phyloP scores from a whole-genome alignment of 2,329 filamentous ascomycete genomes.

The Colletotrichum orbiculare region DNA sequence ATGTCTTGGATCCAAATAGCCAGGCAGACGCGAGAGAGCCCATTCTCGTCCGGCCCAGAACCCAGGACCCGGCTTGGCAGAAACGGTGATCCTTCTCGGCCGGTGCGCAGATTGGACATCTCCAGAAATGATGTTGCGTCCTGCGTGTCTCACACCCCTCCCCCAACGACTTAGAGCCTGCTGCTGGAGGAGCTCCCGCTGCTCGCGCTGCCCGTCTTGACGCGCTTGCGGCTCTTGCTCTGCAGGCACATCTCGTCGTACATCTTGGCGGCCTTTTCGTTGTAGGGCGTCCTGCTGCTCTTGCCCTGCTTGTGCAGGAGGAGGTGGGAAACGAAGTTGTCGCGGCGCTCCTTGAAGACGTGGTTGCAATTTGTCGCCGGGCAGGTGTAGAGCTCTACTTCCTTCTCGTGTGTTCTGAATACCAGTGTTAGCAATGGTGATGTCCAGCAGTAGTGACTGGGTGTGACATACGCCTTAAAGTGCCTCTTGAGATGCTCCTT shows the following conservation, averaged over 20 bases:
- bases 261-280: constrained; percentile 36
- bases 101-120: neutral
- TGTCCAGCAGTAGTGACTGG: neutral
- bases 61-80: no score
- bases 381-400: constrained; percentile 36
- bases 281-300: constrained; percentile 38
- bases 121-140: neutral
- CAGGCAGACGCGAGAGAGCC: no score
- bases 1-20: no score
- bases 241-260: constrained; percentile 38
- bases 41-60: no score
- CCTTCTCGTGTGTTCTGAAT: constrained; percentile 35
- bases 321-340: constrained; percentile 40
- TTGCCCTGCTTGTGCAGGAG: constrained; percentile 39
- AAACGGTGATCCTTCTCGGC: constrained; percentile 23
- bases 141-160: constrained; percentile 19
- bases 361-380: constrained; percentile 37
- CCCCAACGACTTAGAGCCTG: constrained; percentile 21
- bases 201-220: constrained; percentile 31
- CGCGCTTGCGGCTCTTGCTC: constrained; percentile 38
- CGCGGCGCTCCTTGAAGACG: constrained; percentile 38
- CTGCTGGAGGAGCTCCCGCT: constrained; percentile 28
- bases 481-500: constrained; percentile 68
- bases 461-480: constrained; percentile 58
- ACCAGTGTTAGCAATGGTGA: constrained; percentile 6